phyloP scores from a whole-genome alignment of 1,284 basidiomycete species.

The Rhodotorula sp. region DNA sequence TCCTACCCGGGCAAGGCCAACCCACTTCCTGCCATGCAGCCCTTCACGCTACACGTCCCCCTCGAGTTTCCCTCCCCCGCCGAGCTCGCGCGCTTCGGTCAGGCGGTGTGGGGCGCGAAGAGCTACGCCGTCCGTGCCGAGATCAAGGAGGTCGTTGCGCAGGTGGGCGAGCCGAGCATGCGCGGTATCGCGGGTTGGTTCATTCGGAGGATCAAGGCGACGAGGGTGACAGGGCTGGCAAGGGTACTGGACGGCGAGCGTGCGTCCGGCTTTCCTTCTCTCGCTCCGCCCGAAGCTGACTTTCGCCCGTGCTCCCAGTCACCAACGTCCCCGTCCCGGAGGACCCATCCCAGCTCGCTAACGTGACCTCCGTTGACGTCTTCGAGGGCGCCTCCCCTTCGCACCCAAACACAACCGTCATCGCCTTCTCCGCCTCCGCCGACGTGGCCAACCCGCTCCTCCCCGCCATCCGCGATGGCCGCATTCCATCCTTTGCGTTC shows the following conservation, averaged over 20 bases:
- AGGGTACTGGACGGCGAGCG: not conserved
- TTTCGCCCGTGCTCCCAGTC: slow-evolving; percentile 14
- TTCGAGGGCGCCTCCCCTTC: slow-evolving; percentile 11
- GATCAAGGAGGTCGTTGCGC: not conserved
- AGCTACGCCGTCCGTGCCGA: slow-evolving; percentile 26
- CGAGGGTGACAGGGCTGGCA: not conserved
- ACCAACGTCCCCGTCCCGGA: slow-evolving; percentile 33
- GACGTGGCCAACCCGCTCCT: slow-evolving; percentile 29
- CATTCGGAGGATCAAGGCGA: slow-evolving; percentile 18
- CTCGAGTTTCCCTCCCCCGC: slow-evolving; percentile 35
- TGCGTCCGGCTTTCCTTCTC: not conserved
- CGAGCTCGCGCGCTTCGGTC: slow-evolving; percentile 24
- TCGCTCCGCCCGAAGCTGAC: not conserved
- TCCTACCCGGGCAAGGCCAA: slow-evolving; percentile 27
- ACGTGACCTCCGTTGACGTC: slow-evolving; percentile 22
- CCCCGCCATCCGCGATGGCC: slow-evolving; percentile 13
- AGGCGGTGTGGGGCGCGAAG: slow-evolving; percentile 24
- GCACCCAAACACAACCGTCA: slow-evolving; percentile 20
- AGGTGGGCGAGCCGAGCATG: slow-evolving; percentile 1
- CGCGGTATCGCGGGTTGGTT: slow-evolving; percentile 8
- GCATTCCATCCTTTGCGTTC: slow-evolving; percentile 21
- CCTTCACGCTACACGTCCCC: slow-evolving; percentile 36
- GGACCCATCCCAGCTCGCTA: slow-evolving; percentile 29
- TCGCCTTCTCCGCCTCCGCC: slow-evolving; percentile 22
- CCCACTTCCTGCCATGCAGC: slow-evolving; percentile 20